A percentile compares a stretch with the other conserved stretches of the same genome.
These are phyloP conservation scores for Leccinum subgranulosum DNA, from an alignment of 768 basidiomycete species.

Conservation along the genomic window DNA sequence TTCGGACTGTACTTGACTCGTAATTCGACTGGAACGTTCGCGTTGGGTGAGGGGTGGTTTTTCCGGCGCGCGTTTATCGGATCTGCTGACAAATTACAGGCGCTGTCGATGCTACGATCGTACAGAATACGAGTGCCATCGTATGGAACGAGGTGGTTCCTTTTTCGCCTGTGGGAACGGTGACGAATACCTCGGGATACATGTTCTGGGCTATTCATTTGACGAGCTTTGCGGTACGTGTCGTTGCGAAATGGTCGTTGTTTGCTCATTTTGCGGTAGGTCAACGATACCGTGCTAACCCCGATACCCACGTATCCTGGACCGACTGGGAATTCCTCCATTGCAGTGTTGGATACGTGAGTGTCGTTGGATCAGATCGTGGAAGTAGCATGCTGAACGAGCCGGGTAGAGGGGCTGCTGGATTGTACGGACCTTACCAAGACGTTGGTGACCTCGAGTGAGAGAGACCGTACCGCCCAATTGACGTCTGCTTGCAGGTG, in stretches of 20 bases:
- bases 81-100: conserved; percentile 40
- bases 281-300: conserved; percentile 50
- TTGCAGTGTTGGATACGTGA: conserved; percentile 75
- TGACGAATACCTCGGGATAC: conserved; percentile 64
- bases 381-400: conserved; percentile 1
- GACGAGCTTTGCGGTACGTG: conserved; percentile 47
- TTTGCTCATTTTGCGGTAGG: conserved; percentile 34
- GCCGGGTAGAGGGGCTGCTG: conserved; percentile 55
- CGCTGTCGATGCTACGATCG: conserved; percentile 71
- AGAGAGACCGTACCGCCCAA: not conserved
- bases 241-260: not conserved
- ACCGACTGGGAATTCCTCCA: conserved; percentile 49
- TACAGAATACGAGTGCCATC: conserved; percentile 55
- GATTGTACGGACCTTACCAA: conserved; percentile 74
- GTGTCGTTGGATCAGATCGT: conserved; percentile 23
- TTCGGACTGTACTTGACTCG: conserved; percentile 68
- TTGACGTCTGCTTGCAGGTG: conserved; percentile 44
- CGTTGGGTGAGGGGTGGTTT: conserved; percentile 47
- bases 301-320: conserved; percentile 65
- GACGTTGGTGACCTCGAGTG: conserved; percentile 48
- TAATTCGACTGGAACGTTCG: conserved; percentile 57
- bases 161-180: conserved; percentile 60
- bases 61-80: not conserved
- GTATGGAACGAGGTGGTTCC: conserved; percentile 74
- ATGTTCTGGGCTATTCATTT: conserved; percentile 73